phyloP scores from a whole-genome alignment of 345 rosid genomes.

The rapeseed (Brassica napus) region DNA sequence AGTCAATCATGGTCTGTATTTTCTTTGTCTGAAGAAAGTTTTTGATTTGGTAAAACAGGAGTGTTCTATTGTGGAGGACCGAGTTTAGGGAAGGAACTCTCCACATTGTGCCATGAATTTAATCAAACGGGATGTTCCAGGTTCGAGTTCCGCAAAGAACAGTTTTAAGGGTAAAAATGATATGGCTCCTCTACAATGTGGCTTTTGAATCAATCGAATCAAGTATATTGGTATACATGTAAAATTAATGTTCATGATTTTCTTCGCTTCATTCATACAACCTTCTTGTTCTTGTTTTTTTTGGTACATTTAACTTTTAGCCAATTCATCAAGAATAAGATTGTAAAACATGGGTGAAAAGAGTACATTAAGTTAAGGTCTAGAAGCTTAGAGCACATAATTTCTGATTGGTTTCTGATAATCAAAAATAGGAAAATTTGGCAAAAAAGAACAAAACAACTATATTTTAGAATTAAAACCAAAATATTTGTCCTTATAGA shows the following conservation, averaged over 20 bases:
- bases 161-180: conserved; percentile 10
- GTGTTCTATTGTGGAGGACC: conserved; percentile 41
- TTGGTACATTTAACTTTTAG: too few species aligned
- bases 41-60: conserved; percentile 20
- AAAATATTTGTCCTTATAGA: too few species aligned
- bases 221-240: background rate
- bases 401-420: too few species aligned
- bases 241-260: background rate
- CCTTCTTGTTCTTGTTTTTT: background rate
- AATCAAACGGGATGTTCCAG: conserved; percentile 35
- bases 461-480: too few species aligned
- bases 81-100: conserved; percentile 37
- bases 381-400: too few species aligned
- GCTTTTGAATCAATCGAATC: background rate
- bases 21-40: background rate
- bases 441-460: too few species aligned
- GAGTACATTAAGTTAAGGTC: too few species aligned
- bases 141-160: conserved; percentile 43
- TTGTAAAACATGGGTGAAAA: too few species aligned
- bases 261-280: background rate
- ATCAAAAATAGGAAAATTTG: too few species aligned
- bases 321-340: too few species aligned
- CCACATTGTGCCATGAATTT: conserved; percentile 33
- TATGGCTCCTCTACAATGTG: background rate
- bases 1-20: background rate